These are phyloP conservation scores for Cryphonectria parasitica DNA, from an alignment of 2,329 filamentous ascomycete species.

Conservation along the genomic window DNA sequence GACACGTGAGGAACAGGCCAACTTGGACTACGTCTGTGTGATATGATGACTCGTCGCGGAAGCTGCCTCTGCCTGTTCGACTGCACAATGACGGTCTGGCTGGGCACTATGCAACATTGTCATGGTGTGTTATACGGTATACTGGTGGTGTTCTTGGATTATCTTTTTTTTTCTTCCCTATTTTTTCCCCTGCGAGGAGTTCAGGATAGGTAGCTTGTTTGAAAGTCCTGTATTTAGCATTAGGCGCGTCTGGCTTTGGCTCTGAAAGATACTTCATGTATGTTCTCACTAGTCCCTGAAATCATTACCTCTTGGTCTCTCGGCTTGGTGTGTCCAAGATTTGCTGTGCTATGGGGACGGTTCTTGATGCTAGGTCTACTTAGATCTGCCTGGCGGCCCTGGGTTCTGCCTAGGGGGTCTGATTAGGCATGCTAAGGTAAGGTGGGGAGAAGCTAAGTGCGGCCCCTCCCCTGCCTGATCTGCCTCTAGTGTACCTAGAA, in stretches of 20 bases:
- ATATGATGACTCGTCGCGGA: not conserved
- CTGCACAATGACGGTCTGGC: not conserved
- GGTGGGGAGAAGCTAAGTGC: not conserved
- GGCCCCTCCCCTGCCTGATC: not conserved
- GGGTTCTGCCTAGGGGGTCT: not conserved
- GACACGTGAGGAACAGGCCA: not conserved
- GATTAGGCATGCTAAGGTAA: not conserved
- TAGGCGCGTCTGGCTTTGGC: not conserved
- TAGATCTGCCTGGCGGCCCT: too few relatives aligned
- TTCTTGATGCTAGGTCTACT: not conserved
- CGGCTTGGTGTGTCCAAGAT: not conserved
- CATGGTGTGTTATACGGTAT: not conserved
- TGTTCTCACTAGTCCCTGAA: not conserved
- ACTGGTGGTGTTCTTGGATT: not conserved
- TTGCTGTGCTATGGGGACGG: not conserved
- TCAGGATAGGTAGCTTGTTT: not conserved
- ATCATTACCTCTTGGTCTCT: not conserved
- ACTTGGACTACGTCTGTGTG: not conserved
- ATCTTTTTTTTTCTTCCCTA: too few relatives aligned
- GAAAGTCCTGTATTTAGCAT: not conserved
- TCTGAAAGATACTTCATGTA: not conserved
- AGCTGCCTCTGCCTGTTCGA: too few relatives aligned
- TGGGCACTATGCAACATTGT: not conserved
- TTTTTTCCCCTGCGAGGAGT: conserved; percentile 4
- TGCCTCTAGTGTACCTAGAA: not conserved